Base-by-base conservation (phyloP, 2,329 filamentous ascomycete genomes). In the Cyclaneusma minus region DNA sequence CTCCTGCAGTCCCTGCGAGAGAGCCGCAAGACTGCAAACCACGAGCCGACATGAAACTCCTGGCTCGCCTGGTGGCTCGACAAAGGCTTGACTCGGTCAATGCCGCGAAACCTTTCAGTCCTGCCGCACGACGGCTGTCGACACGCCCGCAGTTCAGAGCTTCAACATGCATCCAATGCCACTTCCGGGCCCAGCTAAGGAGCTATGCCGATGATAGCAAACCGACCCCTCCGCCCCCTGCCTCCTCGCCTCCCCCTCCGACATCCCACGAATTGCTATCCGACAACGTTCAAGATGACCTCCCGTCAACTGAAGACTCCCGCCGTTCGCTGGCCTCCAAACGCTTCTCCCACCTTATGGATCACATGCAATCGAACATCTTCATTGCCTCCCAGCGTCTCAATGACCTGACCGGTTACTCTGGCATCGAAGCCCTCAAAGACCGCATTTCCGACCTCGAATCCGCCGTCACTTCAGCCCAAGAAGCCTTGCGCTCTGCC, bases 401-500 rank as follows among this genome's bases (percentile, higher is more conserved):
- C 52, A 98, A 94, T 52, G 82, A 85, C 43, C 69, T 94, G 28
- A 98, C 89, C 3, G 89, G 89, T 37, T 98, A 95, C 58, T 79
- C 80, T 1, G 73, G 78, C 22, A 95, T 98, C 49, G 85, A 94
- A 50, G 60, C 68, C 13, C 68, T 98, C 39, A 91, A 93, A 48
- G 55, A 59, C 7, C 70, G 79, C 31, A 95, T 95, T 50, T 63
- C 72, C 10, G 50, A 55, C 13, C 77, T 75, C 32, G 79, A 81
- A 45, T 36, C 48, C 7, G 58, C 58, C 20, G 68, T 79, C 16
- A 55, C 56, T 12, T 48, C 54, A 3, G 68, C 77, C 3, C 75
- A 83, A 39, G 47, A 55, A 13, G 62, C 60, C 12, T 79, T 95
- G 27, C 74, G 75, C 33, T 55, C 62, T 17, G 71, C 82, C 11